Percentiles rank a stretch among this genome's conserved stretches.
phyloP scores from a whole-genome alignment of 345 rosid species.

The Chamaenerion angustifolium region DNA sequence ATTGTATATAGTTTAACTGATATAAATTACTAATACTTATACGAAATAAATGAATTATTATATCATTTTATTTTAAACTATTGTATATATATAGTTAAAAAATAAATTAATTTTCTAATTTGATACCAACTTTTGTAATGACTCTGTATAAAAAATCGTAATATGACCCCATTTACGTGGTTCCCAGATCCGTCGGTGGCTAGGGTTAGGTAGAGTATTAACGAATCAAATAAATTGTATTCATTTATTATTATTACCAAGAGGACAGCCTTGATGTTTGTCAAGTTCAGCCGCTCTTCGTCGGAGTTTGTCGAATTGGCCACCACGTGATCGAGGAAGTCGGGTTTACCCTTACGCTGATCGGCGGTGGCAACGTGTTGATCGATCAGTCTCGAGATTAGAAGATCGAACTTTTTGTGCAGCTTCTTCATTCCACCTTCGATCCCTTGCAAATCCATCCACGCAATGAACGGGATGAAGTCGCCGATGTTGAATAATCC shows the following conservation, averaged over 20 bases:
- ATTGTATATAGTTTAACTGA: too few relatives aligned
- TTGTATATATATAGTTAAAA: too few relatives aligned
- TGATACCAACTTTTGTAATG: too few relatives aligned
- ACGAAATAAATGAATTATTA: too few relatives aligned
- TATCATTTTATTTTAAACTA: too few relatives aligned
- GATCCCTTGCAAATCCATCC: slow-evolving; percentile 61
- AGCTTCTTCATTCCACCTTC: slow-evolving; percentile 40
- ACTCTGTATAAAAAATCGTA: too few relatives aligned
- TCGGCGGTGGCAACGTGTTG: slow-evolving; percentile 24
- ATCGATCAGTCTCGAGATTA: slow-evolving; percentile 34
- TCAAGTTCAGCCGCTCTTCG: slow-evolving; percentile 19
- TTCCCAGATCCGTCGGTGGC: too few relatives aligned
- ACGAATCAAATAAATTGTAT: not conserved
- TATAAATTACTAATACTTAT: too few relatives aligned
- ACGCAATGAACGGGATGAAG: slow-evolving; percentile 38
- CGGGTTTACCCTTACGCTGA: slow-evolving; percentile 29
- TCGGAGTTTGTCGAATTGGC: slow-evolving; percentile 12
- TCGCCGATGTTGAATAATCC: slow-evolving; percentile 45
- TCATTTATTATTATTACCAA: slow-evolving; percentile 10
- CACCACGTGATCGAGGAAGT: slow-evolving; percentile 39
- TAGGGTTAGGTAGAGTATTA: too few relatives aligned
- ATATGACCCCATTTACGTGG: too few relatives aligned
- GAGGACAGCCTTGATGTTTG: slow-evolving; percentile 47
- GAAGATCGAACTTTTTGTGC: slow-evolving; percentile 28
- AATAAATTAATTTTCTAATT: too few relatives aligned